A percentile compares a stretch with the other conserved stretches of the same genome.
Evolutionary conservation across 169 alveolate species (phyloP).

Genomic region (Cyclospora cayetanensis): DNA sequence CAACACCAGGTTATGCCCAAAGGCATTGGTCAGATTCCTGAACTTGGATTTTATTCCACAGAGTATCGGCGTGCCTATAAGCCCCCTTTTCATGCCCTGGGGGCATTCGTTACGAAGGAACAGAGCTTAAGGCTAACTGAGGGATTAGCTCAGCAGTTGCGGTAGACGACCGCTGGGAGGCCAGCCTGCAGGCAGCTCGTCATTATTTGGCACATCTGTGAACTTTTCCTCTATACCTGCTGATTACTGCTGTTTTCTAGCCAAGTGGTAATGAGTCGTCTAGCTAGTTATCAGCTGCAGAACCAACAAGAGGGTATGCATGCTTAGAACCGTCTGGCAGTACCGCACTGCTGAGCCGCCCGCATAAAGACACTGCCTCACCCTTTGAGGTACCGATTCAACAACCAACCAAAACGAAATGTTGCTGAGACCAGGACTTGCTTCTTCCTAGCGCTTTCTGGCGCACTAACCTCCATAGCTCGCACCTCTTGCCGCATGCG

Average conservation of each 20-base stretch:
- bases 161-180: background rate
- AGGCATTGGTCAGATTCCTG: too few species aligned
- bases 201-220: background rate
- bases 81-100: too few species aligned
- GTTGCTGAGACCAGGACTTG: background rate
- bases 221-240: background rate
- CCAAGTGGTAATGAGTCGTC: background rate
- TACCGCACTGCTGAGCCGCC: background rate
- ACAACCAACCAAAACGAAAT: too few species aligned
- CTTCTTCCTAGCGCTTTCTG: background rate
- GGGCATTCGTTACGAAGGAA: too few species aligned
- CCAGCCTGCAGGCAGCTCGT: background rate
- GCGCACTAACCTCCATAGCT: background rate
- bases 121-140: too few species aligned
- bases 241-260: background rate
- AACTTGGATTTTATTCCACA: too few species aligned
- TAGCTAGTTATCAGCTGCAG: background rate
- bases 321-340: background rate
- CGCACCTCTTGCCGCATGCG: too few species aligned
- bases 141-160: background rate
- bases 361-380: background rate
- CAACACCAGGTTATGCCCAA: too few species aligned
- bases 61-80: too few species aligned
- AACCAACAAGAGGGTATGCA: background rate
- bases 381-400: too few species aligned